Evolutionary conservation across 176 grass and related monocot species (phyloP), one percentile per base, ranked within the genome.

Genomic region (Thalia dealbata): DNA sequence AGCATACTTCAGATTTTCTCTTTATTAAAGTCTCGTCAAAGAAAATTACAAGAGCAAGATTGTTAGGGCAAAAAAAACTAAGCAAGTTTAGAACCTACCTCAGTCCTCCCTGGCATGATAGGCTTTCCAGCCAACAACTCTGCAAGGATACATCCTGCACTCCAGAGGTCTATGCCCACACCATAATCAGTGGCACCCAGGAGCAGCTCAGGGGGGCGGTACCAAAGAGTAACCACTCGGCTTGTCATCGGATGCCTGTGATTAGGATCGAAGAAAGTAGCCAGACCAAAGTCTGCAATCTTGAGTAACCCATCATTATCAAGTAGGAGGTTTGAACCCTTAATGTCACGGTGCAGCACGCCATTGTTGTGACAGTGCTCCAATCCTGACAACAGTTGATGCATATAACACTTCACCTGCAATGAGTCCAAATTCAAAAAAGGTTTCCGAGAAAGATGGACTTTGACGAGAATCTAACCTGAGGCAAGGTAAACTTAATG

Each of bases 341-440:
- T 72, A 55, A 72, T 72, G 14, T 72, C 70, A 29, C 70, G 70
- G 70, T 72, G 70, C 46, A 72, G 50, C 25, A 72, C 46, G 28
- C 45, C 70, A 30, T 72, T 72, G 42, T 52, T 72, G 45, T 72
- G 70, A 30, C 70, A 72, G 50, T 72, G 70, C 45, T 72, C 70
- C 70, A 72, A 72, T 54, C 70, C 70, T 30, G 70, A 72, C 13
- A 72, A 54, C 26, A 72, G 42, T 30, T 72, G 48, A 10, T 72
- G 45, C 70, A 72, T 72, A 29, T 72, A 72, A 29, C 70, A 54
- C 48, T 72, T 72, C 70, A 70, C 67, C 67, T 70, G 67, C 42
- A 48, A 35, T 25, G 19, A 13, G 3, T 22, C 42, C 21, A 24
- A 46, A 22, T 46, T 43, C 19, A 25, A 48, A 70, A 45, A 70